Evolutionary conservation across 306 rosid species (phyloP), one percentile per base, ranked within the genome.

Genomic region (Cucurbita pepo): DNA sequence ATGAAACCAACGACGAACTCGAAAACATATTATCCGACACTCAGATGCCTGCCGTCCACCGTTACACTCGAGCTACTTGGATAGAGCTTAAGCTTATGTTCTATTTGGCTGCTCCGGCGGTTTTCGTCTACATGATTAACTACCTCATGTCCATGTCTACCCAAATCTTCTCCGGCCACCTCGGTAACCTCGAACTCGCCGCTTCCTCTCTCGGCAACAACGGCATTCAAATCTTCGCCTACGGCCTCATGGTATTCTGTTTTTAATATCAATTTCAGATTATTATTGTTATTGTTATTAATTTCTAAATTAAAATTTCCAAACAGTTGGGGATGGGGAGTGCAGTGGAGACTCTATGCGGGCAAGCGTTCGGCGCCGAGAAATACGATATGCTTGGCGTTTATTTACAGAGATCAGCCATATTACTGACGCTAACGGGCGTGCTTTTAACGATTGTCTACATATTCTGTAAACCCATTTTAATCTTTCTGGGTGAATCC

Each of bases 321-420:
- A 0, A 22, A 57, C 83, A 90, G 94, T 76, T 90, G 19, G 96
- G 96, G 0, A 90, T 90, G 96, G 96, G 96, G 73, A 90, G 96
- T 6, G 96, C 96, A 0, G 96, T 88, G 69, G 96, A 90, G 80
- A 90, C 95, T 0, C 74, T 90, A 41, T 88, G 96, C 8, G 96
- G 96, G 0, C 95, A 90, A 75, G 95, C 96, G 0, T 88, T 79
- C 59, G 96, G 95, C 3, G 96, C 91, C 3, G 47, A 78, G 1
- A 84, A 73, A 47, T 74, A 88, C 22, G 90, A 86, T 0, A 85
- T 90, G 96, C 60, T 90, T 7, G 94, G 96, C 0, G 10, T 86
- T n/a, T 90, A 88, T 63, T 76, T 87, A 74, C 96, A 88, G 70
- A 79, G 95, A 75, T 79, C 96, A 3, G 43, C 77, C 3, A 25